Base-by-base conservation (phyloP, 208 protist genomes). In the Trypanosoma platydactyli region DNA sequence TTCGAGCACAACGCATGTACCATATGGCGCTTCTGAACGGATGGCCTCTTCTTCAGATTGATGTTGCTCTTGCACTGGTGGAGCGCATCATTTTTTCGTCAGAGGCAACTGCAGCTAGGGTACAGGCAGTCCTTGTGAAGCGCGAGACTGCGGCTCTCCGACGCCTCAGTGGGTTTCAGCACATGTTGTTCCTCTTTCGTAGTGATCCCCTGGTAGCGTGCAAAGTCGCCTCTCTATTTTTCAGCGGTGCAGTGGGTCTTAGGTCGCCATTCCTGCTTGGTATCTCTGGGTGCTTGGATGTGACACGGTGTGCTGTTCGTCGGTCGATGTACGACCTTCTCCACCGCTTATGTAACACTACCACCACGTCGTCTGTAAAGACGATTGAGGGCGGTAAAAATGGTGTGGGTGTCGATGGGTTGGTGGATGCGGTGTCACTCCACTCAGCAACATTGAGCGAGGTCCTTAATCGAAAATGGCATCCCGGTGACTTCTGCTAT, bases 401-500 rank as follows among this genome's bases (percentile, higher is more conserved):
- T 42, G 13, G 50, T 13, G 49, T 55, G 60, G 49, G 7, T 1
- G 53, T 1, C 40, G 33, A 58, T 6, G 44, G 3, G 12, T 3
- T 38, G 30, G 12, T 5, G 24, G 2, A 16, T 44, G 41, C 11
- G 30, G 41, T 27, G n/a, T 18, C 55, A 16, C 68, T 54, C 57
- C 55, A 42, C 33, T 27, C 56, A 18, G 54, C 80, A 7, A 77
- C 83, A 6, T 62, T 94, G 30, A 88, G 88, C 57, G 76, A 75
- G 4, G 77, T 88, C 2, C 77, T 91, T 0, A 70, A 84, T 55
- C 77, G 83, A n/a, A 52, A 63, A 2, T 94, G 88, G 88, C 48
- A 58, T 24, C 78, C 88, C 12, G 65, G 78, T 41, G 88, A 91
- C 49, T 78, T 94, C 42, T 71, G 74, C 40, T 79, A 84, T 42